Evolutionary conservation across 2,329 filamentous ascomycete species (phyloP).

Genomic region (Trichocomaceae sp.): DNA sequence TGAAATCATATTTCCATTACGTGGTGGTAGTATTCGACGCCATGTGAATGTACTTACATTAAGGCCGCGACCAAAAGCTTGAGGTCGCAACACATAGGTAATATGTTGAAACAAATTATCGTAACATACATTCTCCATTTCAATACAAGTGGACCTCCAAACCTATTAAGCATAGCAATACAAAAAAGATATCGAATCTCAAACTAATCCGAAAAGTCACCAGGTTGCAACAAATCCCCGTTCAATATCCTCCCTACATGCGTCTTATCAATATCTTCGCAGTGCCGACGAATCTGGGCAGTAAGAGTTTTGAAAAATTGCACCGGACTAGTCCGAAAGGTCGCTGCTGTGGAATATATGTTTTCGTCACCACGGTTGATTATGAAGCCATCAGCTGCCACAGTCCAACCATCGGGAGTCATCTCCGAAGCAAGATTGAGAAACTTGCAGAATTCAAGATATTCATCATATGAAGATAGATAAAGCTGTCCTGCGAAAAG

Average conservation of each 20-base stretch:
- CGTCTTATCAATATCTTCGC: background rate
- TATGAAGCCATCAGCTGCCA: constrained; percentile 1
- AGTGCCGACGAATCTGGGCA: constrained; percentile 1
- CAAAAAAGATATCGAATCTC: no score
- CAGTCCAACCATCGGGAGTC: constrained; percentile 1
- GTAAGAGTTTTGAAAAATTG: background rate
- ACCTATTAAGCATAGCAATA: no score
- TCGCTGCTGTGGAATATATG: no score
- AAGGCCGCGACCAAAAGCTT: no score
- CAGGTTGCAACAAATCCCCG: background rate
- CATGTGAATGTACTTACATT: no score
- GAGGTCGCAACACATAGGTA: no score
- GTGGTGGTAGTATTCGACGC: no score
- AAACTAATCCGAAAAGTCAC: background rate
- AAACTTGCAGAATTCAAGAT: background rate
- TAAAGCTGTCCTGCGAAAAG: background rate
- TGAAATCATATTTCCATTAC: no score
- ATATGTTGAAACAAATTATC: no score
- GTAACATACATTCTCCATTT: no score
- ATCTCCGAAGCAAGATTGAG: background rate
- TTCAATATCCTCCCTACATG: constrained; percentile 2
- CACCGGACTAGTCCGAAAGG: background rate
- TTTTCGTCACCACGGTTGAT: background rate
- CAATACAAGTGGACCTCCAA: no score
- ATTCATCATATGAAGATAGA: background rate